A percentile compares a stretch with the other conserved stretches of the same genome.
phyloP scores from a whole-genome alignment of 495 filamentous ascomycete genomes.

The Aspergillus avenaceus region DNA sequence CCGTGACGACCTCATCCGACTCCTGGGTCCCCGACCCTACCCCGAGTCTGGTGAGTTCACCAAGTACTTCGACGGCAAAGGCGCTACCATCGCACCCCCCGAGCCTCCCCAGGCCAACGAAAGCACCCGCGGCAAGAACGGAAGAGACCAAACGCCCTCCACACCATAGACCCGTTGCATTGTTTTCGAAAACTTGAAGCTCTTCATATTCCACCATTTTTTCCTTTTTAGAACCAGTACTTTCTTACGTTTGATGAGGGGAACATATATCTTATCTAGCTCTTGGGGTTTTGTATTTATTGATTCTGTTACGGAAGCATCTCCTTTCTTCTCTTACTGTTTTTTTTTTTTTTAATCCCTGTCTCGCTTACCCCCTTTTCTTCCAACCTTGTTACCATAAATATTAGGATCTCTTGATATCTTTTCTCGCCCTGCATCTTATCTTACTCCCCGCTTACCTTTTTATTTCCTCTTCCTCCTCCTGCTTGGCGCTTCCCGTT shows the following conservation, averaged over 20 bases:
- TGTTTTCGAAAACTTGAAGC: too few species aligned
- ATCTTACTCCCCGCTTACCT: conserved; percentile 7
- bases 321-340: conserved; percentile 24
- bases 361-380: conserved; percentile 10
- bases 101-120: conserved; percentile 42
- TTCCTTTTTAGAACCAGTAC: conserved; percentile 8
- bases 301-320: conserved; percentile 21
- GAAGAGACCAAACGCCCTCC: conserved; percentile 41
- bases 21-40: conserved; percentile 79
- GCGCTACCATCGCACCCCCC: conserved; percentile 52
- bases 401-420: conserved; percentile 19
- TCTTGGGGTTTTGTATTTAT: conserved; percentile 38
- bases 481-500: not conserved
- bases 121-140: conserved; percentile 34
- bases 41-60: conserved; percentile 81
- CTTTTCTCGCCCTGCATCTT: conserved; percentile 16
- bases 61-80: conserved; percentile 76
- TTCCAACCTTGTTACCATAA: conserved; percentile 10
- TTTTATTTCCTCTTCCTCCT: conserved; percentile 9
- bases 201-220: not conserved
- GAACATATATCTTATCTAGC: conserved; percentile 25
- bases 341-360: conserved; percentile 15
- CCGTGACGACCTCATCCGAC: conserved; percentile 83
- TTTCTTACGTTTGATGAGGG: conserved; percentile 17
- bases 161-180: conserved; percentile 27